Evolutionary conservation across 352 stramenopile genomes (phyloP), one percentile per base, ranked within the genome.

Genomic region (Phytophthora quininea): DNA sequence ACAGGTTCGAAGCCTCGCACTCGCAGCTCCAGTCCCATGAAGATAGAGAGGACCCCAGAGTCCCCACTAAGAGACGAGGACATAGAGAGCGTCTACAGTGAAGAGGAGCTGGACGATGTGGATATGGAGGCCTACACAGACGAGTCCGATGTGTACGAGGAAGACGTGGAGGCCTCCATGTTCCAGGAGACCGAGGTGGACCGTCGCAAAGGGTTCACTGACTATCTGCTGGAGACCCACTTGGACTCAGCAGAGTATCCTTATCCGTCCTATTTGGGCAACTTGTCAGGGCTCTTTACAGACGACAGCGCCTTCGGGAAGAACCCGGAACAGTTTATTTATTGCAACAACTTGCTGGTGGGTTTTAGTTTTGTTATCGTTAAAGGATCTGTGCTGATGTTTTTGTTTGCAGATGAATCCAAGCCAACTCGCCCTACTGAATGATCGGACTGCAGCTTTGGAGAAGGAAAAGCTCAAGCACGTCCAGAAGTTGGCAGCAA

Each of bases 301-400:
- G 77, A 87, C 40, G 46, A 89, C 62, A 83, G 64, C 54, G 80
- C 84, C 7, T 90, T 92, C 57, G 84, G 84, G 24, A 74, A 81
- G 57, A 71, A 82, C 43, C 80, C 79, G 2, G 74, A 89, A 60
- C 69, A 86, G 60, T 88, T 78, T 86, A 77, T 92, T 80, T 86
- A 90, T 79, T 88, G 82, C 73, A 89, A 90, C 74, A 92, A 92
- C 63, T 60, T 91, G 19, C 59, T 88, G 80, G 84, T 92, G 72
- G 5, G 64, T 74, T 51, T 67, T 11, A 2, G 15, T 12, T 66
- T 43, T 40, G 43, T 27, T 15, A 56, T n/a, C 29, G 49, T 24
- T 38, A 4, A 58, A 40, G 35, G 33, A 51, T 47, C 33, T 40
- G 29, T 43, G 31, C 24, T 43, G 15, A 52, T 62, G 14, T n/a